Percentiles rank a stretch among this genome's conserved stretches.
Evolutionary conservation across 441 rosid species (phyloP).

Genomic region (Euphorbia celastroides): DNA sequence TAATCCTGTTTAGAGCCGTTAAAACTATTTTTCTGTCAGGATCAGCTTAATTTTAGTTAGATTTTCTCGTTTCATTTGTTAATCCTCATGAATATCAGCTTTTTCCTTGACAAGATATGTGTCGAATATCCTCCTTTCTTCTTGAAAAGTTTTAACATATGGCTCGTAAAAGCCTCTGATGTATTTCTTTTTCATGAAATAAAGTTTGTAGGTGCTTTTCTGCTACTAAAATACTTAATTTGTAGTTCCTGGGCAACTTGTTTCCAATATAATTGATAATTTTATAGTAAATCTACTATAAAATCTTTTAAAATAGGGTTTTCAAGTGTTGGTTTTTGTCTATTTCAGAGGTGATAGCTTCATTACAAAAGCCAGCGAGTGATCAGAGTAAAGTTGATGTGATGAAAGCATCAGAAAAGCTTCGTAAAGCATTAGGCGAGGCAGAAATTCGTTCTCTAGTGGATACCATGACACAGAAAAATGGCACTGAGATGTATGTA

Average conservation of each 20-base stretch:
- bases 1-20: neutral
- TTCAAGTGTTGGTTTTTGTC: slow-evolving; percentile 18
- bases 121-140: neutral
- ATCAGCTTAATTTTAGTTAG: neutral
- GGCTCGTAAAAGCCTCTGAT: too few relatives aligned
- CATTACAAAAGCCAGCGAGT: slow-evolving; percentile 37
- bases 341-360: slow-evolving; percentile 58
- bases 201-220: too few relatives aligned
- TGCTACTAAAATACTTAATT: too few relatives aligned
- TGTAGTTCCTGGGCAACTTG: too few relatives aligned
- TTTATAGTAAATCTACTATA: neutral
- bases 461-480: slow-evolving; percentile 49
- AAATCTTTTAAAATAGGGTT: neutral
- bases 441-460: slow-evolving; percentile 52
- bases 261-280: too few relatives aligned
- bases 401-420: slow-evolving; percentile 53
- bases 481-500: slow-evolving; percentile 50
- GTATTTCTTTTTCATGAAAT: too few relatives aligned
- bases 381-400: slow-evolving; percentile 33
- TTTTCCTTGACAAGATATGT: neutral
- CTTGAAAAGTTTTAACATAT: too few relatives aligned
- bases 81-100: neutral
- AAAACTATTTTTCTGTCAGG: neutral
- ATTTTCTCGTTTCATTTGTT: neutral
- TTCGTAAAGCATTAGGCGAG: slow-evolving; percentile 50